Conservation (phyloP, 768 basidiomycete species). For the Termitomyces sp. region DNA sequence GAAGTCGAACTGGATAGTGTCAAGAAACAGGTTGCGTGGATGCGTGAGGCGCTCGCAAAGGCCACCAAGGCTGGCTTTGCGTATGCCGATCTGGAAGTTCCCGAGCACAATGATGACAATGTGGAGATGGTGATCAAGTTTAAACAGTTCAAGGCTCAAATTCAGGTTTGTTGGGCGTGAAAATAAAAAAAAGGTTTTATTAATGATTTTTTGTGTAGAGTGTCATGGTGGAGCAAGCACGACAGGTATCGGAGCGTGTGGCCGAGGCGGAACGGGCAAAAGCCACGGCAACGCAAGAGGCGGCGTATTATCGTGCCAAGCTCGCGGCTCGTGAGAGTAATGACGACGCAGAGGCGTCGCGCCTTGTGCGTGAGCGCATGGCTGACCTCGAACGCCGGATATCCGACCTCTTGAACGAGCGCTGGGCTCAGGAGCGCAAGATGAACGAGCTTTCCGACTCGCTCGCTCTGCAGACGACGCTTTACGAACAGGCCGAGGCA, state of each 20-base stretch:
- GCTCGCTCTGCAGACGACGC: constrained; percentile 67
- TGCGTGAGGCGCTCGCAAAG: constrained; percentile 71
- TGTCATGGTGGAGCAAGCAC: constrained; percentile 71
- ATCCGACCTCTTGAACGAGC: constrained; percentile 53
- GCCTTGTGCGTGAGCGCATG: constrained; percentile 75
- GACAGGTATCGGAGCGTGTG: constrained; percentile 68
- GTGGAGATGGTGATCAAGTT: constrained; percentile 73
- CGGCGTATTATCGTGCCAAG: constrained; percentile 94
- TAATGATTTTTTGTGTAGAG: constrained; percentile 35
- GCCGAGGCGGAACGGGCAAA: constrained; percentile 76
- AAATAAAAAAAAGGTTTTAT: not conserved
- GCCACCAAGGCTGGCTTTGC: constrained; percentile 79
- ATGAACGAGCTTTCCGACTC: constrained; percentile 68
- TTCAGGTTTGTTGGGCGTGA: constrained; percentile 57
- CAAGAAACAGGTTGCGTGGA: constrained; percentile 78
- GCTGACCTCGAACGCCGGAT: constrained; percentile 70
- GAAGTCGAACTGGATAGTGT: constrained; percentile 75
- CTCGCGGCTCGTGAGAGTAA: constrained; percentile 78
- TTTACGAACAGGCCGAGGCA: constrained; percentile 76
- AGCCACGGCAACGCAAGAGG: constrained; percentile 81
- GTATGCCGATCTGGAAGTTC: constrained; percentile 39
- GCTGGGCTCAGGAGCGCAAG: constrained; percentile 62
- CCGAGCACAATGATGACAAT: constrained; percentile 37
- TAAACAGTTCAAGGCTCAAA: constrained; percentile 81
- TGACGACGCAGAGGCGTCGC: constrained; percentile 55